Evolutionary conservation across 1,284 basidiomycete species (phyloP), one percentile per base, ranked within the genome.

Genomic region (Schizophyllum commune): DNA sequence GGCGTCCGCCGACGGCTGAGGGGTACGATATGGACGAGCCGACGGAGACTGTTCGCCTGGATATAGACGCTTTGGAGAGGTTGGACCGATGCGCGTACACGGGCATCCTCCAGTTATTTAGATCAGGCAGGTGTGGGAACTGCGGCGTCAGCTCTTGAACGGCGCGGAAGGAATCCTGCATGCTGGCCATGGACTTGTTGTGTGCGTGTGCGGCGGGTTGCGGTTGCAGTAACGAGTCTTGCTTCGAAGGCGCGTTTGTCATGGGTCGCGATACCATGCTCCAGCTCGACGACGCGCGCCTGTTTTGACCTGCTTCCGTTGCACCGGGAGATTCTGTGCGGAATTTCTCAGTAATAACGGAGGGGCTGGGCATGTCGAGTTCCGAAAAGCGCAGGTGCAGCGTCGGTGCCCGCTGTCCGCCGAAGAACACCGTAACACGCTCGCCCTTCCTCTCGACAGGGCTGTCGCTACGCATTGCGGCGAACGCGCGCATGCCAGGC

Each of bases 381-480:
- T 71, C 70, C 0, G 88, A 89, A 64, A 89, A 83, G 20, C 85
- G 82, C 65, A 91, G 75, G 56, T 83, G 74, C 32, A 91, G 75
- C 32, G 75, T 77, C 13, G 89, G 88, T 1, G 84, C 77, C 20
- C 72, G 72, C 59, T 79, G 81, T 33, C 71, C 69, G 54, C 77
- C 73, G 59, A 77, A 80, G 54, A 75, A 74, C 20, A 89, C 75
- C 0, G 85, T 87, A 8, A 90, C 88, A 5, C 82, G 80, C 61
- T 80, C 39, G 39, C 39, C 13, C 39, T 11, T 17, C 8, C 27
- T 27, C 27, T 17, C 39, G 17, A 17, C 39, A 8, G 39, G 39
- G 39, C 9, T 17, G 39, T 47, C 39, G 8, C 39, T 17, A 8
- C 39, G 39, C 34, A 70, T 22, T 27, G 62, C 66, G 5, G 68